Evolutionary conservation across 306 rosid species (phyloP).

Genomic region (Ceratonia siliqua): DNA sequence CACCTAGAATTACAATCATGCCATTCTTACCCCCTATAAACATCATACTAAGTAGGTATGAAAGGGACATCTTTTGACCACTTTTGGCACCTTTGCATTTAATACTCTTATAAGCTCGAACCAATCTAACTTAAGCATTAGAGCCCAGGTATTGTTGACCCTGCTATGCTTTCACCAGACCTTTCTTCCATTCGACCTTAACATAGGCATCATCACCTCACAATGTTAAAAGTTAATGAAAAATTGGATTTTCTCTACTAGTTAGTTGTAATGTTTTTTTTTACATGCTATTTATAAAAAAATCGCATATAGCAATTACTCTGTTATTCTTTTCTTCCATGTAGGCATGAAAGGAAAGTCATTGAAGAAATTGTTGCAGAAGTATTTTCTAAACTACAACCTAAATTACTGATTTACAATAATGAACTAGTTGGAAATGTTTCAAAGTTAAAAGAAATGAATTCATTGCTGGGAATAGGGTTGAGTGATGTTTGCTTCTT

Average conservation of each 20-base stretch:
- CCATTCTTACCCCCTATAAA: too few relatives aligned
- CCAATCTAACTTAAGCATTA: too few relatives aligned
- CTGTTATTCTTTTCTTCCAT: background rate
- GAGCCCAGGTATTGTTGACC: too few relatives aligned
- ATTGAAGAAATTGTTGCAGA: constrained; percentile 38
- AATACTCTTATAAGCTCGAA: too few relatives aligned
- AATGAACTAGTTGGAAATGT: constrained; percentile 35
- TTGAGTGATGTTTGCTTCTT: constrained; percentile 18
- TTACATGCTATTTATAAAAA: background rate
- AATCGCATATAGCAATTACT: background rate
- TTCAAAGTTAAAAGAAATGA: background rate
- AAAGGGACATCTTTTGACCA: too few relatives aligned
- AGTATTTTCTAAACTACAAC: constrained; percentile 13
- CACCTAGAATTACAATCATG: too few relatives aligned
- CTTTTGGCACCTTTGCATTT: too few relatives aligned
- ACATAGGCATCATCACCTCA: too few relatives aligned
- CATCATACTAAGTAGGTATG: too few relatives aligned
- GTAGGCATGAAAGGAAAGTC: constrained; percentile 24
- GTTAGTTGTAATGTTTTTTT: background rate
- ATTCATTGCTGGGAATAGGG: background rate
- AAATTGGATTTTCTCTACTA: background rate
- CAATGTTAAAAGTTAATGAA: too few relatives aligned
- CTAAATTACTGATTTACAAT: constrained; percentile 18
- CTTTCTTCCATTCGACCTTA: background rate
- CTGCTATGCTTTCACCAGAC: too few relatives aligned